Evolutionary conservation across 139 green algal genomes (phyloP).

Genomic region (Coelastrella sp.): DNA sequence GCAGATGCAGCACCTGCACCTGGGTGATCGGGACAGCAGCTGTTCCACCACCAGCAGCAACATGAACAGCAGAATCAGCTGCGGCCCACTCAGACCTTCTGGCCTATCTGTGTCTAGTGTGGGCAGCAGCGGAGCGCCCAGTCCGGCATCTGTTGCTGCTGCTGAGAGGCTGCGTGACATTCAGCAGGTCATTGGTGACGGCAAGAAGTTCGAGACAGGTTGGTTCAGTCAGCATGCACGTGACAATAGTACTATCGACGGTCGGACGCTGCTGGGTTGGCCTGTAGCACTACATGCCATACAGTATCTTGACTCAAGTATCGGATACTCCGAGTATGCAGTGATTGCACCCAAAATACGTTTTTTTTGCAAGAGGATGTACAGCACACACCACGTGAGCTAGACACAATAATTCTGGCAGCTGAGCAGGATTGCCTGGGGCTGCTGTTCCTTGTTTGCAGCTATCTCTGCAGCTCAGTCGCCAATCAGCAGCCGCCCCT

Average conservation of each 20-base stretch:
- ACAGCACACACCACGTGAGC: too few species aligned
- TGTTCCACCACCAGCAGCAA: background rate
- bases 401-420: too few species aligned
- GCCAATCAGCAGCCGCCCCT: background rate
- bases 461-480: background rate
- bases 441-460: background rate
- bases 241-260: too few species aligned
- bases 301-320: too few species aligned
- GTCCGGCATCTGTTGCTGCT: background rate
- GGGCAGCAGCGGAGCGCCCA: background rate
- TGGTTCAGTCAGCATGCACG: background rate
- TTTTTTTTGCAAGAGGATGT: too few species aligned
- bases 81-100: background rate
- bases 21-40: background rate
- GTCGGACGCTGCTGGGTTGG: too few species aligned
- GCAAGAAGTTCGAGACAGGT: conserved; percentile 33
- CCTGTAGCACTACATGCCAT: too few species aligned
- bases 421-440: background rate
- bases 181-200: conserved; percentile 20
- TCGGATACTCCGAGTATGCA: too few species aligned
- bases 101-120: background rate
- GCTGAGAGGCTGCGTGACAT: conserved; percentile 31
- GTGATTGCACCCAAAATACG: too few species aligned
- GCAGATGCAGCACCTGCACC: conserved; percentile 31
- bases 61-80: background rate